Base-by-base conservation (phyloP, 1,139 yeast genomes). In the Lodderomyces pseudojiufengensis region DNA sequence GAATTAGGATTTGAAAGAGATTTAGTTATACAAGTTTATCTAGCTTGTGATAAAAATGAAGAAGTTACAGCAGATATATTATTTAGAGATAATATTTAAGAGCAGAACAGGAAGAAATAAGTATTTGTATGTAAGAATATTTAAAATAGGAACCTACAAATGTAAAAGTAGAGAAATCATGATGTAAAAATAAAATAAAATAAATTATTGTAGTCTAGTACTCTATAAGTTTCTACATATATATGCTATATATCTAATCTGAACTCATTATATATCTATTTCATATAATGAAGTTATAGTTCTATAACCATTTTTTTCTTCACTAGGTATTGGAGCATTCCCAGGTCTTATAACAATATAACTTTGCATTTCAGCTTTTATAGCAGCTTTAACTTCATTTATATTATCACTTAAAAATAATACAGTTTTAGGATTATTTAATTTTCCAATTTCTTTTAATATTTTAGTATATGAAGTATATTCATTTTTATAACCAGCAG, bases 11-110 rank as follows among this genome's bases (percentile, higher is more conserved):
- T 92, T 55, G 95, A 86, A 47, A 77, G 95, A 49, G 75, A 81
- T 51, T 67, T 84, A 44, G 98, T 85, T 34, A 78, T 90, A 43
- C 97, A 90, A 65, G 95, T 95, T 25, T 94, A 87, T 65, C 82
- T 94, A 74, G 98, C 97, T 31, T 92, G 98, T 61, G 98, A 94
- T 55, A 92, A 90, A 68, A 88, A 92, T 63, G 98, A 92, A 65
- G 97, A 92, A 67, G 76, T 87, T 51, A 88, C 98, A 31, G 98
- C 97, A 27, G 94, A 92, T 63, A 78, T 87, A 54, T 71, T 92
- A 52, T 85, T 84, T 56, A 74, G 80, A 51, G 74, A 68, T 59
- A 60, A 18, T 18, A 18, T 18, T 5, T 18, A 18, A 18, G 20
- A n/a, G n/a, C n/a, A n/a, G n/a, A n/a, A n/a, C n/a, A n/a, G n/a